phyloP scores from a whole-genome alignment of 352 stramenopile genomes.

The Globisporangium recalcitrans region DNA sequence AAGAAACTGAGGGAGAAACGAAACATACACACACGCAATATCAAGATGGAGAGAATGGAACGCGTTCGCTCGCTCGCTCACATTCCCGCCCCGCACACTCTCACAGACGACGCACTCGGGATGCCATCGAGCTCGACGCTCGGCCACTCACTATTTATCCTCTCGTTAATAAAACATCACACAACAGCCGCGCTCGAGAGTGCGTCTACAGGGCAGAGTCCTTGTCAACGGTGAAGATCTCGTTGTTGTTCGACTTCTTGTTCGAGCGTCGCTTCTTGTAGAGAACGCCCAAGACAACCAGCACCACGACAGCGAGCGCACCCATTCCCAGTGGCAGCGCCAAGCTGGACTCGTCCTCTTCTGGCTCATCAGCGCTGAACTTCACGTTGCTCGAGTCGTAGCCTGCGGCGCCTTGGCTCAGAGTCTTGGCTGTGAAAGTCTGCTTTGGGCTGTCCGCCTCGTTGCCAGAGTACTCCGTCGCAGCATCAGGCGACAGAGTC shows the following conservation, averaged over 20 bases:
- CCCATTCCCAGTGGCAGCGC: conserved; percentile 26
- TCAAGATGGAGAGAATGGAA: conserved; percentile 4
- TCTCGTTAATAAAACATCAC: conserved; percentile 18
- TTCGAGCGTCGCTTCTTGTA: conserved; percentile 63
- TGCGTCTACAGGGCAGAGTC: conserved; percentile 61
- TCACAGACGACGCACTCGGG: conserved; percentile 5
- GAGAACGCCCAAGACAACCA: conserved; percentile 39
- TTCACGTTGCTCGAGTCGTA: conserved; percentile 33
- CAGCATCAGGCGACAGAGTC: conserved; percentile 32
- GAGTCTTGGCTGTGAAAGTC: conserved; percentile 12
- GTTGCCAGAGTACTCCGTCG: conserved; percentile 21
- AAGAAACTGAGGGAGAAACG: not conserved
- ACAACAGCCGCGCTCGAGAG: conserved; percentile 21
- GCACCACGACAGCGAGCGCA: conserved; percentile 35
- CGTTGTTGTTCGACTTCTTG: conserved; percentile 47
- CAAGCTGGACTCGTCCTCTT: conserved; percentile 8
- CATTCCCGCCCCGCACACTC: conserved; percentile 6
- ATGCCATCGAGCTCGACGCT: conserved; percentile 12
- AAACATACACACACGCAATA: conserved; percentile 14
- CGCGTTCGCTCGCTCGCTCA: not conserved
- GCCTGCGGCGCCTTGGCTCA: conserved; percentile 16
- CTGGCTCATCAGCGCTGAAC: conserved; percentile 29
- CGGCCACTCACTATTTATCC: conserved; percentile 27
- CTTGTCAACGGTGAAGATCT: conserved; percentile 79
- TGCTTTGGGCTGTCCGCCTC: conserved; percentile 26